These are phyloP conservation scores for Leptosphaerulina australis DNA, from an alignment of 2,329 filamentous ascomycete genomes.

Conservation along the genomic window DNA sequence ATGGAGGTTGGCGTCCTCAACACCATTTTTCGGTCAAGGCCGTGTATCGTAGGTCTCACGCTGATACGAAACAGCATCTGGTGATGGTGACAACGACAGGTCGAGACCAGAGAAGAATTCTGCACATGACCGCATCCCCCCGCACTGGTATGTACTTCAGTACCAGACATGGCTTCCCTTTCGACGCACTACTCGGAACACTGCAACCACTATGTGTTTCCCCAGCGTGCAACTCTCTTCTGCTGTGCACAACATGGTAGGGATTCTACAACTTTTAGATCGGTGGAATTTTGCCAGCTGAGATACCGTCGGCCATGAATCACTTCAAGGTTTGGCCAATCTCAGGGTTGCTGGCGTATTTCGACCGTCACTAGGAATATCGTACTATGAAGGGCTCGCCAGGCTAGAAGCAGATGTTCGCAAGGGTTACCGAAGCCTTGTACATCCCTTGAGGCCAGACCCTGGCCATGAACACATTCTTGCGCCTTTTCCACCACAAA, in stretches of 20 bases:
- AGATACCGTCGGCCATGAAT: not conserved
- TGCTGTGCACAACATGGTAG: too few species aligned
- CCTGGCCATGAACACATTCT: not conserved
- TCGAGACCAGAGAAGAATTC: too few species aligned
- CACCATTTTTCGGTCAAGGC: constrained; percentile 1
- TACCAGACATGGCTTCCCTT: too few species aligned
- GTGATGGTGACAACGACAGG: too few species aligned
- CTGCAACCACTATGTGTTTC: too few species aligned
- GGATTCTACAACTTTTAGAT: not conserved
- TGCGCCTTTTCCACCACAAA: not conserved
- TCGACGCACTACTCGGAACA: too few species aligned
- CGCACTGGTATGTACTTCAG: too few species aligned
- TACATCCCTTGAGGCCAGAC: not conserved
- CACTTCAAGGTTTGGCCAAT: not conserved
- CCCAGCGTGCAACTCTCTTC: too few species aligned
- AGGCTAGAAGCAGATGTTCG: not conserved
- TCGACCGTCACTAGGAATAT: not conserved
- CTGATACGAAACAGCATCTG: too few species aligned
- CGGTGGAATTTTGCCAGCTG: not conserved
- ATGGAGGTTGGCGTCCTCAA: constrained; percentile 3
- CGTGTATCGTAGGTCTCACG: not conserved
- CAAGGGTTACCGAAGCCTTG: too few species aligned
- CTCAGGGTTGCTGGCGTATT: not conserved
- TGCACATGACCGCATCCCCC: too few species aligned
- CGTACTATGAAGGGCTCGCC: not conserved